Percentiles rank a stretch among this genome's conserved stretches.
These are phyloP conservation scores for Colletotrichum kahawae DNA, from an alignment of 2,329 filamentous ascomycete species.

Conservation along the genomic window DNA sequence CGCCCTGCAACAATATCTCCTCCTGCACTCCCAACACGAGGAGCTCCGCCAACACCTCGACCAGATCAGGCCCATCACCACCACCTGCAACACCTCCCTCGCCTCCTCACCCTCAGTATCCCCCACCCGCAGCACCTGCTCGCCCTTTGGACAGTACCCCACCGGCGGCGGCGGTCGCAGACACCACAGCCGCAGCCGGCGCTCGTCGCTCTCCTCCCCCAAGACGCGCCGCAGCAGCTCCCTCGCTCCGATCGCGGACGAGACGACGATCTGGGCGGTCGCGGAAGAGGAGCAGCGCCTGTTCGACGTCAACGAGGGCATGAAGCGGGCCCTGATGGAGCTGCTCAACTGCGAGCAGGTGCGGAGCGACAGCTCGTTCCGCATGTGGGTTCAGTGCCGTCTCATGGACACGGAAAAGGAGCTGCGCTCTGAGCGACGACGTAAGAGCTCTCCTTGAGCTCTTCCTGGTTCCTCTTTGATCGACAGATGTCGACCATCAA, in stretches of 20 bases:
- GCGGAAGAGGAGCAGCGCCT: constrained; percentile 58
- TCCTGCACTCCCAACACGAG: constrained; percentile 60
- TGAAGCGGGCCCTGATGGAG: constrained; percentile 66
- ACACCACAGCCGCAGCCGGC: constrained; percentile 50
- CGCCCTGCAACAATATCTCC: constrained; percentile 58
- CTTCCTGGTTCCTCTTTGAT: background rate
- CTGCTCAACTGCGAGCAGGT: constrained; percentile 65
- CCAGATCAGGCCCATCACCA: constrained; percentile 48
- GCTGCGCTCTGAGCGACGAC: constrained; percentile 56
- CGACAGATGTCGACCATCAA: background rate
- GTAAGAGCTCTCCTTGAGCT: constrained; percentile 27
- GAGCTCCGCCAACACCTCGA: constrained; percentile 56
- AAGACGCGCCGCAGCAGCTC: constrained; percentile 23
- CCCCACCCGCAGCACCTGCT: constrained; percentile 60
- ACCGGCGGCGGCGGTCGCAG: constrained; percentile 31
- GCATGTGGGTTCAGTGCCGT: constrained; percentile 63
- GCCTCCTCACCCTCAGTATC: constrained; percentile 63
- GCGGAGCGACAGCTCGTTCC: constrained; percentile 54
- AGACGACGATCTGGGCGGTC: constrained; percentile 53
- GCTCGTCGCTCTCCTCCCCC: constrained; percentile 28
- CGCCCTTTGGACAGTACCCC: constrained; percentile 24
- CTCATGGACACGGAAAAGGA: constrained; percentile 67
- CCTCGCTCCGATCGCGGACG: constrained; percentile 48
- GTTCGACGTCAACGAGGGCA: constrained; percentile 62
- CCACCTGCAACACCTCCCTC: constrained; percentile 36